Evolutionary conservation across 2,329 filamentous ascomycete genomes (phyloP), one percentile per base, ranked within the genome.

Genomic region (Dactylellina sp.): DNA sequence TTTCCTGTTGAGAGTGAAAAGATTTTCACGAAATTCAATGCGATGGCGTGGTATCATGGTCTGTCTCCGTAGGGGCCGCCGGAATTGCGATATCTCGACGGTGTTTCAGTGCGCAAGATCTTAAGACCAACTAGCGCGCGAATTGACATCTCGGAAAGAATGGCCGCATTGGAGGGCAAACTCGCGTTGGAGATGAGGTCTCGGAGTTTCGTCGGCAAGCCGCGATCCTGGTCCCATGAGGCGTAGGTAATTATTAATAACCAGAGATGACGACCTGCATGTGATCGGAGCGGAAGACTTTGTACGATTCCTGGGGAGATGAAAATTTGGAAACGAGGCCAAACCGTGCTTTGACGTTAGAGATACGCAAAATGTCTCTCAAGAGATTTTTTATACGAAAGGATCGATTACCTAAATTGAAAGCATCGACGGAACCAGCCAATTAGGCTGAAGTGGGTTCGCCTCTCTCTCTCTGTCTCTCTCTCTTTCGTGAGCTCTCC

Each of bases 121-220:
- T n/a, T n/a, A n/a, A n/a, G n/a, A n/a, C n/a, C n/a, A n/a, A n/a
- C 16, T 24, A 5, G 18, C 6, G 9, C 44, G 44, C 2, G 25
- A 16, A 39, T 55, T 39, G 32, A 24, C 2, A 11, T 22, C 20
- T 20, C 39, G 53, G 37, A 44, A 57, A 18, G 53, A 57, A 25
- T 28, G 25, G 53, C 40, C 37, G 12, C 14, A 28, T 57, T 57
- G 18, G 32, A 32, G 28, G 28, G 28, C 28, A 32, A 32, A 5
- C 28, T 32, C n/a, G 35, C 7, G 20, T 57, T 57, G 46, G 24
- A 25, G 46, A 12, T 22, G 37, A 22, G 20, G 20, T 44, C 53
- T 44, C 37, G 37, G 35, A 57, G 37, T 42, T 57, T 57, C 39
- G 53, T 44, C 37, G 53, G 53, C 39, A 57, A 44, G 35, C 39